Conservation (phyloP, 148 eudicot species). For the Salicornia ramosissima region DNA sequence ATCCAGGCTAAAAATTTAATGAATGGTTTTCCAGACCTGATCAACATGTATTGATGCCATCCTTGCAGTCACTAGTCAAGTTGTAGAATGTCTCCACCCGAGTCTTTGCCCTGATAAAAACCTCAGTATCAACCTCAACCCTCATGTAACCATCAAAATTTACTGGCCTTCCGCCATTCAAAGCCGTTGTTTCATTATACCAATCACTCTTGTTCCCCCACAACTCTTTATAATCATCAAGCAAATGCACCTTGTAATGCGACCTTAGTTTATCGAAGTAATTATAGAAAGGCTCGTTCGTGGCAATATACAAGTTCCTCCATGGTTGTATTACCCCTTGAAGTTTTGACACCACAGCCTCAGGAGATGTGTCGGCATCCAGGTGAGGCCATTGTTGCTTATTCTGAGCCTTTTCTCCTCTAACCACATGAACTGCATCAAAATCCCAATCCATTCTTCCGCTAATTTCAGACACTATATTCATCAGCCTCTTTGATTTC, state of each 20-base stretch:
- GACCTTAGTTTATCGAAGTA: slow-evolving; percentile 93
- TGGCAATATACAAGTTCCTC: slow-evolving; percentile 87
- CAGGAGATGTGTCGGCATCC: slow-evolving; percentile 84
- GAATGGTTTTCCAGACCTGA: slow-evolving; percentile 25
- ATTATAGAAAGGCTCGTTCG: slow-evolving; percentile 86
- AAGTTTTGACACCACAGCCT: slow-evolving; percentile 61
- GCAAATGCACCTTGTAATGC: slow-evolving; percentile 83
- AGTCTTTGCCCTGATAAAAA: slow-evolving; percentile 78
- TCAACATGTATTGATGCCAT: slow-evolving; percentile 80
- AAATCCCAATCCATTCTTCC: slow-evolving; percentile 97
- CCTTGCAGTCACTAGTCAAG: slow-evolving; percentile 88
- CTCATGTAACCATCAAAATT: slow-evolving; percentile 95
- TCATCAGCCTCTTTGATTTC: slow-evolving; percentile 99
- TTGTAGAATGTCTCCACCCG: slow-evolving; percentile 86
- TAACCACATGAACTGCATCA: slow-evolving; percentile 86
- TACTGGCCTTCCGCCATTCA: slow-evolving; percentile 72
- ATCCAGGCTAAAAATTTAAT: slow-evolving; percentile 5
- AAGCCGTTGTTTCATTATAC: slow-evolving; percentile 68
- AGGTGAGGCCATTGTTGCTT: slow-evolving; percentile 79
- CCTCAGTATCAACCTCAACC: slow-evolving; percentile 90
- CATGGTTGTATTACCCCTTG: slow-evolving; percentile 50
- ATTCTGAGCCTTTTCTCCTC: slow-evolving; percentile 87
- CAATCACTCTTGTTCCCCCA: slow-evolving; percentile 95
- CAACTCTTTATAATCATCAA: slow-evolving; percentile 76
- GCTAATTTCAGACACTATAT: slow-evolving; percentile 84